Percentiles rank a stretch among this genome's conserved stretches.
These are phyloP conservation scores for Earliella scabrosa DNA, from an alignment of 1,284 basidiomycete genomes.

Conservation along the genomic window DNA sequence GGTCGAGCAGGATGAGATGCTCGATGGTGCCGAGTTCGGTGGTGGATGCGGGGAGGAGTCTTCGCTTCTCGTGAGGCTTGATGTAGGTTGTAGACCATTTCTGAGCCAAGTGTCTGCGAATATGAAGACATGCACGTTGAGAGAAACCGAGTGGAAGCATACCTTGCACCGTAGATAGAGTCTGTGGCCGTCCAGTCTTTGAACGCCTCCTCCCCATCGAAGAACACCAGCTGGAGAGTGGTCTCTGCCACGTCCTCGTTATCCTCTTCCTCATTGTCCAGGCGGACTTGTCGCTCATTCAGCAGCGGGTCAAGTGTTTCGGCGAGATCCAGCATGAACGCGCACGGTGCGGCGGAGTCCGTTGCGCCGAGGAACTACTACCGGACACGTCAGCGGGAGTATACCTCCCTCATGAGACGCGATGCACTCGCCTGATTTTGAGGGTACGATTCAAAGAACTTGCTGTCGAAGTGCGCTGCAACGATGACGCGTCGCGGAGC, in stretches of 20 bases:
- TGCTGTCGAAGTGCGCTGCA: conserved; percentile 95
- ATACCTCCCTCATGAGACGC: neutral
- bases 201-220: conserved; percentile 99
- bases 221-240: conserved; percentile 94
- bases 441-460: conserved; percentile 80
- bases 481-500: conserved; percentile 86
- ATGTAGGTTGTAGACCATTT: conserved; percentile 81
- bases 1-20: conserved; percentile 89
- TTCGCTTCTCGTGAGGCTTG: conserved; percentile 60
- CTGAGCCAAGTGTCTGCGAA: conserved; percentile 79
- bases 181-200: conserved; percentile 88
- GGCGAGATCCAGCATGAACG: conserved; percentile 90
- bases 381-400: conserved; percentile 13
- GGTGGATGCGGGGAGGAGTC: conserved; percentile 52
- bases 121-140: neutral
- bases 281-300: conserved; percentile 58
- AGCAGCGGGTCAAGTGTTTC: conserved; percentile 78
- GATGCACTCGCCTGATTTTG: conserved; percentile 64
- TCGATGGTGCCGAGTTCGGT: conserved; percentile 84
- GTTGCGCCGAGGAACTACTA: conserved; percentile 94
- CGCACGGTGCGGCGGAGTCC: conserved; percentile 96
- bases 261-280: conserved; percentile 63
- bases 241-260: conserved; percentile 81
- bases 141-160: conserved; percentile 21
- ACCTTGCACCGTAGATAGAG: conserved; percentile 94